Evolutionary conservation across 2,329 filamentous ascomycete species (phyloP).

Genomic region (Chaetomiaceae sp.): DNA sequence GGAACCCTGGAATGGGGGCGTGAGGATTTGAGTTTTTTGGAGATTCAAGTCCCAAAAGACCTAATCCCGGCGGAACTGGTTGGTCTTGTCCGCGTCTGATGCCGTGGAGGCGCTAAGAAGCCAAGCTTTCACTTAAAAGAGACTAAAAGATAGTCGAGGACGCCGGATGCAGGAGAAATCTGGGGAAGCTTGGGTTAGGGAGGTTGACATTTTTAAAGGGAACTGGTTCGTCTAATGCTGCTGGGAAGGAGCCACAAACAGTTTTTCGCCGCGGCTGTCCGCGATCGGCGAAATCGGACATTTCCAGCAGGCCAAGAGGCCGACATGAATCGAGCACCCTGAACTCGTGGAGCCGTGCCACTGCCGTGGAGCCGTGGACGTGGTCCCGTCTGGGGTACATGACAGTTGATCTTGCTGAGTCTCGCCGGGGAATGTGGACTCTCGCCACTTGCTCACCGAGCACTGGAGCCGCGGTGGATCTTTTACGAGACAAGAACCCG

Average conservation of each 20-base stretch:
- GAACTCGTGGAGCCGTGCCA: background rate
- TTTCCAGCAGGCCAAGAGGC: background rate
- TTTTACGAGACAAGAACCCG: conserved; percentile 7
- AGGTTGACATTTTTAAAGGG: background rate
- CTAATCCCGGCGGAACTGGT: too few relatives aligned
- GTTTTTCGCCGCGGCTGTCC: conserved; percentile 3
- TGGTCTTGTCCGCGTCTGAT: background rate
- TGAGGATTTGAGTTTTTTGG: background rate
- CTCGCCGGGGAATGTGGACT: background rate
- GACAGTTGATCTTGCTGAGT: background rate
- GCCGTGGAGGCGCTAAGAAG: conserved; percentile 2
- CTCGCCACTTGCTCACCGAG: conserved; percentile 13
- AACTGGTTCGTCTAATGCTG: conserved; percentile 6
- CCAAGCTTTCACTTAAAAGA: conserved; percentile 2
- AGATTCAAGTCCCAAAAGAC: background rate
- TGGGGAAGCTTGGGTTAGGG: conserved; percentile 2
- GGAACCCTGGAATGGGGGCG: background rate
- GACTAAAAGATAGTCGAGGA: background rate
- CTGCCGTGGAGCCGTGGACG: conserved; percentile 7
- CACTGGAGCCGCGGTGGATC: conserved; percentile 3
- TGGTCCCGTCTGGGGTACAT: conserved; percentile 13
- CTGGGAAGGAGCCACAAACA: background rate
- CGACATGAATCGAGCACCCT: background rate
- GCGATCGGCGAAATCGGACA: conserved; percentile 6
- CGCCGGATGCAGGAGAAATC: background rate